phyloP scores from a whole-genome alignment of 352 stramenopile genomes.

The Globisporangium barbulae region DNA sequence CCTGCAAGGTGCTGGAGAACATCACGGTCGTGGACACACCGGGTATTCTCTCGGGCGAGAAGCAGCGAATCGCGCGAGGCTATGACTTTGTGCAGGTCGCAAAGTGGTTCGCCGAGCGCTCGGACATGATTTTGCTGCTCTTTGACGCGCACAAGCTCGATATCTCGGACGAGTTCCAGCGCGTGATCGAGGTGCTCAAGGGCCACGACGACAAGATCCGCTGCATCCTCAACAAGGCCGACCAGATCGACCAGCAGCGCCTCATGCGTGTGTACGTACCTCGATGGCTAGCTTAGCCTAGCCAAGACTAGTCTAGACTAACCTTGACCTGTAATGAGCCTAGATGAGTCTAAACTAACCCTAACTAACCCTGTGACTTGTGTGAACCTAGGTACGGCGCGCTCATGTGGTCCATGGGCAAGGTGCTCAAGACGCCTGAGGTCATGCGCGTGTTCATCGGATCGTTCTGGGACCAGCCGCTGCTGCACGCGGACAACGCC shows the following conservation, averaged over 20 bases:
- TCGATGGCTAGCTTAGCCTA: not conserved
- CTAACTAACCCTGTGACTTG: not conserved
- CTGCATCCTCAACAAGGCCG: conserved; percentile 99
- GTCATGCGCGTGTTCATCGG: conserved; percentile 98
- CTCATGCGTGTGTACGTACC: conserved; percentile 92
- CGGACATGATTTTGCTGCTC: conserved; percentile 98
- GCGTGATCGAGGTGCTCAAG: conserved; percentile 95
- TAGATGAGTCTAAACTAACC: too few species aligned
- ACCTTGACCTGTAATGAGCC: not conserved
- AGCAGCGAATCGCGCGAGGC: conserved; percentile 94
- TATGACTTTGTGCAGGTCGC: conserved; percentile 96
- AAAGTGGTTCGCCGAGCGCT: conserved; percentile 94
- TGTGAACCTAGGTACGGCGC: conserved; percentile 89
- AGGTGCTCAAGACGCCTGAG: conserved; percentile 97
- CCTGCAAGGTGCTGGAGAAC: conserved; percentile 91
- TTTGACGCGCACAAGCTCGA: conserved; percentile 99
- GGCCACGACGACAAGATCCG: conserved; percentile 98
- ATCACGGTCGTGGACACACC: conserved; percentile 98
- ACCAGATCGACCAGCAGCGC: conserved; percentile 97
- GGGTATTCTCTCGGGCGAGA: conserved; percentile 98
- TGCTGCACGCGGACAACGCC: conserved; percentile 86
- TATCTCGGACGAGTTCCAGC: conserved; percentile 99
- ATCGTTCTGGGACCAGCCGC: conserved; percentile 95
- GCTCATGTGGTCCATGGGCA: conserved; percentile 98
- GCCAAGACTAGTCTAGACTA: not conserved